Percentiles rank a stretch among this genome's conserved stretches.
Conservation (phyloP, 2,329 filamentous ascomycete species). For the Pyricularia sp. region DNA sequence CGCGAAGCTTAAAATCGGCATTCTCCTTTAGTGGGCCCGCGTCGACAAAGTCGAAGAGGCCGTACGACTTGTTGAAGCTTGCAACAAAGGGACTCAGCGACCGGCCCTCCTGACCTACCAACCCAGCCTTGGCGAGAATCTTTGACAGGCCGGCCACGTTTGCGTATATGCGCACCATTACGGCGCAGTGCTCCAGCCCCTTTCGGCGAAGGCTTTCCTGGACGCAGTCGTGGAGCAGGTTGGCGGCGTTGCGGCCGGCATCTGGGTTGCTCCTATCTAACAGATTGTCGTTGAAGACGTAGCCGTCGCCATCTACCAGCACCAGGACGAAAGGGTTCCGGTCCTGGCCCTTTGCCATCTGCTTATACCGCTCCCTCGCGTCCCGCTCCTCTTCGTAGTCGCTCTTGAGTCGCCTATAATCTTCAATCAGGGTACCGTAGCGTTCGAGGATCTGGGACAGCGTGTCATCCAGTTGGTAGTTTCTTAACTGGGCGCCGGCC, state of each 20-base stretch:
- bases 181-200: background rate
- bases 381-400: constrained; percentile 45
- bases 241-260: background rate
- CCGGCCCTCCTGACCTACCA: background rate
- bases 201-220: background rate
- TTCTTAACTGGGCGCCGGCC: background rate
- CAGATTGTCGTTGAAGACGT: background rate
- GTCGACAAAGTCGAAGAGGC: constrained; percentile 48
- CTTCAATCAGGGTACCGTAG: constrained; percentile 30
- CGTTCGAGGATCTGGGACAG: background rate
- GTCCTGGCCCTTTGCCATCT: constrained; percentile 32
- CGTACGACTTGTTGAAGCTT: constrained; percentile 42
- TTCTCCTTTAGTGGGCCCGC: constrained; percentile 47
- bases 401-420: constrained; percentile 41
- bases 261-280: background rate
- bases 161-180: background rate
- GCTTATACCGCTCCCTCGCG: constrained; percentile 40
- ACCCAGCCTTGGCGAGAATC: background rate
- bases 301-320: background rate
- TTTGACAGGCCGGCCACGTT: background rate
- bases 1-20: constrained; percentile 46
- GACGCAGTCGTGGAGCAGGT: background rate
- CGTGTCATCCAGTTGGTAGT: background rate
- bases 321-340: constrained; percentile 44
- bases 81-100: constrained; percentile 40